Evolutionary conservation across 1,284 basidiomycete genomes (phyloP).

Genomic region (Xerocomus nothofagi): DNA sequence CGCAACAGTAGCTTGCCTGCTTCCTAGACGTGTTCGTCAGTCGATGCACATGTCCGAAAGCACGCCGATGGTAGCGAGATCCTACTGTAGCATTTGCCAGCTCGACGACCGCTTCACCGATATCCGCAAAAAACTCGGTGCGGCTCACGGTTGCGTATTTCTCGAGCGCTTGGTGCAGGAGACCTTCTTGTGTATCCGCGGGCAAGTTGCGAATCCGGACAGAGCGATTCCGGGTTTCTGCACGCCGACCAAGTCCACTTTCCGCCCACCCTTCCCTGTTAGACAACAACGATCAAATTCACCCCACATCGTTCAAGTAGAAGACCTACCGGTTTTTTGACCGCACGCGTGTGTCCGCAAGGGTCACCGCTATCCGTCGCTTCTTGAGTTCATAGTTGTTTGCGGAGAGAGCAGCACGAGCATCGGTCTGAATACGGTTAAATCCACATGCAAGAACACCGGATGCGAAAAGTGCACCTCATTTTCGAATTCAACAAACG

Average conservation of each 20-base stretch:
- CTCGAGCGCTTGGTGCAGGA: constrained; percentile 85
- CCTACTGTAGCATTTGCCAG: constrained; percentile 72
- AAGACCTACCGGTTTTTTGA: constrained; percentile 49
- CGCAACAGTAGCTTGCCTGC: constrained; percentile 74
- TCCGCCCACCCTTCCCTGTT: constrained; percentile 45
- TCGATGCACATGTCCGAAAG: constrained; percentile 1
- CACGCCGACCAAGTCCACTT: constrained; percentile 56
- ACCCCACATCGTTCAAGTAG: background rate
- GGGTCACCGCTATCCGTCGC: constrained; percentile 80
- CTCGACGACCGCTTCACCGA: constrained; percentile 75
- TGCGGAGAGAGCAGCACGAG: constrained; percentile 68
- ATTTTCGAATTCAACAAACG: constrained; percentile 89
- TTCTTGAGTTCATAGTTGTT: constrained; percentile 88
- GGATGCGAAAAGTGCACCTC: constrained; percentile 49
- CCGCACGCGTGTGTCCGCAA: constrained; percentile 72
- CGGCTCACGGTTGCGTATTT: constrained; percentile 73
- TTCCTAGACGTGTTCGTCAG: constrained; percentile 50
- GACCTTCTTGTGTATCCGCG: constrained; percentile 73
- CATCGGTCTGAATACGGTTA: constrained; percentile 54
- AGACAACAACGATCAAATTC: background rate
- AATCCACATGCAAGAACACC: background rate
- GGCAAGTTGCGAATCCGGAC: constrained; percentile 79
- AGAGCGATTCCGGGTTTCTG: constrained; percentile 67
- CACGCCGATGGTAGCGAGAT: constrained; percentile 7
- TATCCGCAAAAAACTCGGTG: constrained; percentile 71